A percentile compares a stretch with the other conserved stretches of the same genome.
Evolutionary conservation across 257 asterid genomes (phyloP).

Genomic region (Solanum neorickii): DNA sequence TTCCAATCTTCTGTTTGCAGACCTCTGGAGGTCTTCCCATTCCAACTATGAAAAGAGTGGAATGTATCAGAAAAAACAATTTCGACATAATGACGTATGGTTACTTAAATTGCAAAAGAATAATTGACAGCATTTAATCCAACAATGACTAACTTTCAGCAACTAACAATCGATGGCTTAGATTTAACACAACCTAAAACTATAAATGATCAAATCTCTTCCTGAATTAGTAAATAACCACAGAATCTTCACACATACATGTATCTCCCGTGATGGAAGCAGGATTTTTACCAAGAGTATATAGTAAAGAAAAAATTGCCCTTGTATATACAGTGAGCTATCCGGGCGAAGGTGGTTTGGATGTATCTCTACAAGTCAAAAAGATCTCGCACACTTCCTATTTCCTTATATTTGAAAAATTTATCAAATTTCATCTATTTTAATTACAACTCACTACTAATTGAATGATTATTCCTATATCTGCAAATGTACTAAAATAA

Average conservation of each 20-base stretch:
- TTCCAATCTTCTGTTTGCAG: conserved; percentile 48
- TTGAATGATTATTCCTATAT: neutral
- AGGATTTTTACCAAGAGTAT: neutral
- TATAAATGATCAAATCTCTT: neutral
- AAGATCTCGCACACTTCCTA: neutral
- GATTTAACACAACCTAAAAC: neutral
- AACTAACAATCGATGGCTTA: neutral
- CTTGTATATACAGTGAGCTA: neutral
- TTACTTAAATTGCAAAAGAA: neutral
- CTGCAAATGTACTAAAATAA: neutral
- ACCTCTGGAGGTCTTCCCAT: conserved; percentile 46
- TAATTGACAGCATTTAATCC: neutral
- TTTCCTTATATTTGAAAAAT: neutral
- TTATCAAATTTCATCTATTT: neutral
- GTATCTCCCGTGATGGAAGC: neutral
- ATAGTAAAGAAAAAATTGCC: neutral
- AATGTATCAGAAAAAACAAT: neutral
- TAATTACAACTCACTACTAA: neutral
- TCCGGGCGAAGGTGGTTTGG: neutral
- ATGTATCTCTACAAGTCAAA: neutral
- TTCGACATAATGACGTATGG: neutral
- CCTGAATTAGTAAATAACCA: neutral
- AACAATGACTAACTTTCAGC: neutral
- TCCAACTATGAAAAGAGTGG: conserved; percentile 35
- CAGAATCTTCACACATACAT: neutral